Evolutionary conservation across 768 basidiomycete genomes (phyloP), one percentile per base, ranked within the genome.

Genomic region (Lactarius sp.): DNA sequence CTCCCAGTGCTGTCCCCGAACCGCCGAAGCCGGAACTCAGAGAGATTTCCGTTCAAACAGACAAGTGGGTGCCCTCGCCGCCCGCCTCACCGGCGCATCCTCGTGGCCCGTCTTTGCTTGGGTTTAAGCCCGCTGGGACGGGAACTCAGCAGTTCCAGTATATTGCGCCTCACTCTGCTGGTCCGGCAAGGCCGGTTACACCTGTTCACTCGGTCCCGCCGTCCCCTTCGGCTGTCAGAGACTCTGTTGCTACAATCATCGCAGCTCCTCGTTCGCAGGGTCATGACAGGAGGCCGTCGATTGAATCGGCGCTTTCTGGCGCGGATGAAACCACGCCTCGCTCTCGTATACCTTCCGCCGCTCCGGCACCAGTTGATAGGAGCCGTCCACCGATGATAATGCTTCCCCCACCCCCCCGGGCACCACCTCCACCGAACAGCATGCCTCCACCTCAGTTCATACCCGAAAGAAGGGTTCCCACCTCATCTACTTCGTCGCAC

Each of bases 301-400:
- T 90, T 54, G 90, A 92, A 70, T 89, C 88, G 20, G 78, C 81
- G 27, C 73, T 86, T 44, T 85, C 87, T 2, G 77, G 82, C 2
- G 76, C 77, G 44, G 81, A 81, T 44, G 81, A 81, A 37, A 80
- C 68, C 18, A 76, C 65, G 73, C 73, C 71, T 56, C 83, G 87
- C 37, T 78, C 85, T n/a, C 83, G 86, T 49, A 83, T 83, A n/a
- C 78, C 84, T 20, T 85, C 86, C n/a, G 79, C 76, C 46, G 76
- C 79, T 27, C 76, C 82, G 33, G 76, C 79, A 10, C 74, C 79
- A 6, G 80, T 86, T 34, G 89, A 91, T 76, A 93, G 88, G 77
- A 83, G 88, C 18, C 85, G 84, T 58, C 94, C 93, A 52, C 92
- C 93, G 0, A 92, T 85, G 74, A 91, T 93, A 88, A 77, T 83